Evolutionary conservation across 768 basidiomycete genomes (phyloP).

Genomic region (Panaeolus papilionaceus): DNA sequence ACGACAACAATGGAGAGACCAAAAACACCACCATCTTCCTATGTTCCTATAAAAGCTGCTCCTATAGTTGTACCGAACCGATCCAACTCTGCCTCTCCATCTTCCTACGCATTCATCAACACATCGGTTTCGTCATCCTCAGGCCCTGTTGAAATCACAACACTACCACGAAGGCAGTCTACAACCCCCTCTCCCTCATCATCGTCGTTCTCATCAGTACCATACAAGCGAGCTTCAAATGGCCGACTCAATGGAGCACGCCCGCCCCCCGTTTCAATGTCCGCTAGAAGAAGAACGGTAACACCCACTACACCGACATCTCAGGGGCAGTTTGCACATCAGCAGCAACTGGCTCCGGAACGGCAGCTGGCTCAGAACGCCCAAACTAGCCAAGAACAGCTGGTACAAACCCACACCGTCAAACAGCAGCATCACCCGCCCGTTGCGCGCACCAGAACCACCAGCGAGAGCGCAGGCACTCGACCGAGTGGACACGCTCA

Average conservation of each 20-base stretch:
- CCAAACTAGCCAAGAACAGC: not conserved
- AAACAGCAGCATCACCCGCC: constrained; percentile 7
- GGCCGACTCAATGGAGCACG: constrained; percentile 10
- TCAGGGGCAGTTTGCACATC: not conserved
- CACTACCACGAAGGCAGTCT: not conserved
- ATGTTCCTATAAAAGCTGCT: not conserved
- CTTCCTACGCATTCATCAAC: not conserved
- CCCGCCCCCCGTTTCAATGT: not conserved
- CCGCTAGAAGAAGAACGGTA: not conserved
- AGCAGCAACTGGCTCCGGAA: not conserved
- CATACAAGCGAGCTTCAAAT: not conserved
- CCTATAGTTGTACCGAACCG: not conserved
- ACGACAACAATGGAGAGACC: not conserved
- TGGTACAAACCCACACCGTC: not conserved
- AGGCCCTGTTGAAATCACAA: not conserved
- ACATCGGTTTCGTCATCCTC: not conserved
- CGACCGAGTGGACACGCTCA: not conserved
- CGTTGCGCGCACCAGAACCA: not conserved
- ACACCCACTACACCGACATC: not conserved
- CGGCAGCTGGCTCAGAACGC: not conserved
- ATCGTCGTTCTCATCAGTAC: not conserved
- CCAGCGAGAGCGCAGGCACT: not conserved
- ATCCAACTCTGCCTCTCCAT: not conserved
- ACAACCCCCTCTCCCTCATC: not conserved
- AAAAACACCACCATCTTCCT: not conserved